A percentile compares a stretch with the other conserved stretches of the same genome.
Conservation (phyloP, 306 rosid genomes). For the Cyclanthera cordifolia region DNA sequence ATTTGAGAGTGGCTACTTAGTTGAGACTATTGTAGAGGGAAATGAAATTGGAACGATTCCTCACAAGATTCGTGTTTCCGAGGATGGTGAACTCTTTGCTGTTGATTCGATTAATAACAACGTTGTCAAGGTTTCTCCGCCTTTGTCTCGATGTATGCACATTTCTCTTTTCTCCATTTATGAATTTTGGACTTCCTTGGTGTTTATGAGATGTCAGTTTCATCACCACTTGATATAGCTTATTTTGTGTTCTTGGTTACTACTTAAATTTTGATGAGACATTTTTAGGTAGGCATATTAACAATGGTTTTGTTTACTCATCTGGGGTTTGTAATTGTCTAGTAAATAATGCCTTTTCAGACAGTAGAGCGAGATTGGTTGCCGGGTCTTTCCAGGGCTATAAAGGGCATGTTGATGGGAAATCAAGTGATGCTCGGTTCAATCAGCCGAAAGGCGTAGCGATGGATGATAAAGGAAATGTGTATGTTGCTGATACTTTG, state of each 20-base stretch:
- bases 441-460: constrained; percentile 88
- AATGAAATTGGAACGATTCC: constrained; percentile 75
- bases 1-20: constrained; percentile 87
- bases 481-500: constrained; percentile 89
- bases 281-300: not conserved
- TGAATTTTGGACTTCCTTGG: not conserved
- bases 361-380: constrained; percentile 91
- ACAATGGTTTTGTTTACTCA: not conserved
- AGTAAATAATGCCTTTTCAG: constrained; percentile 26
- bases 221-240: not conserved
- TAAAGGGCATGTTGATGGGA: constrained; percentile 88
- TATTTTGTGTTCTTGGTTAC: not conserved
- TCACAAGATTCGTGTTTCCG: constrained; percentile 62
- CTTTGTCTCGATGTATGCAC: constrained; percentile 70
- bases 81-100: constrained; percentile 82
- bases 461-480: constrained; percentile 91
- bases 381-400: constrained; percentile 97
- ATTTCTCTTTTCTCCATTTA: constrained; percentile 3
- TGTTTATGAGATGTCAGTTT: not conserved
- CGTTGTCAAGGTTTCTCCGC: constrained; percentile 75
- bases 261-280: not conserved
- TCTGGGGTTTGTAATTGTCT: not conserved
- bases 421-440: constrained; percentile 87
- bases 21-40: constrained; percentile 89
- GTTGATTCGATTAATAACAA: constrained; percentile 80